Evolutionary conservation across 75 land plant genomes (phyloP), one percentile per base, ranked within the genome.

Genomic region (Isoetes taiwanensis): DNA sequence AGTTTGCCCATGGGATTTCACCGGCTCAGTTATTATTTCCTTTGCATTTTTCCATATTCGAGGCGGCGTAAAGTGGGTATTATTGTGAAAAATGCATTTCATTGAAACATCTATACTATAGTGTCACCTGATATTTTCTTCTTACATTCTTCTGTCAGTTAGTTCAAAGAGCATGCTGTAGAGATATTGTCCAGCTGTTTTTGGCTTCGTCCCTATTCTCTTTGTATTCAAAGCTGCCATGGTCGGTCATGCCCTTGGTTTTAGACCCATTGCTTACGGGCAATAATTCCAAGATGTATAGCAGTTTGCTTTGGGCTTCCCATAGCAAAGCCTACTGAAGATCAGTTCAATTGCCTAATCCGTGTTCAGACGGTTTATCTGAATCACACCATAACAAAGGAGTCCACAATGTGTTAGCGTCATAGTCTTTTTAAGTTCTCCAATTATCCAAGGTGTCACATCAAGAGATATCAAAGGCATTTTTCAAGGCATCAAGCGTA

Each of bases 1-100:
- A 95, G 88, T 67, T 52, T 93, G n/a, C 67, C 84, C 25, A 88
- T 88, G 90, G 98, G 90, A 54, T 88, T 93, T 72, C 72, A n/a
- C 88, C 21, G 96, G 90, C 59, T 88, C 98, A 48, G 98, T 93
- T 31, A 93, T 93, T 52, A 79, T 93, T 29, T 93, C 98, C 11
- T 93, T 93, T 76, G 88, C 98, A 29, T n/a, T 93, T 93, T 62
- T 93, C 98, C 43, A 88, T 93, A 90, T 93, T 81, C 62, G 75
- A 80, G 34, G 95, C 87, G 42, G 79, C 95, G 61, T n/a, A 88
- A 87, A 84, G 98, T 88, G 58, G 26, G 63, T 17, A 6, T 48
- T 11, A 19, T 48, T 14, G 17, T 48, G 6, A 11, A 12, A 48
- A 32, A 40, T 2, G 19, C 17, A 5, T 11, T 65, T 8, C 26